Evolutionary conservation across 768 basidiomycete genomes (phyloP), one percentile per base, ranked within the genome.

Genomic region (Panaeolus cyanescens): DNA sequence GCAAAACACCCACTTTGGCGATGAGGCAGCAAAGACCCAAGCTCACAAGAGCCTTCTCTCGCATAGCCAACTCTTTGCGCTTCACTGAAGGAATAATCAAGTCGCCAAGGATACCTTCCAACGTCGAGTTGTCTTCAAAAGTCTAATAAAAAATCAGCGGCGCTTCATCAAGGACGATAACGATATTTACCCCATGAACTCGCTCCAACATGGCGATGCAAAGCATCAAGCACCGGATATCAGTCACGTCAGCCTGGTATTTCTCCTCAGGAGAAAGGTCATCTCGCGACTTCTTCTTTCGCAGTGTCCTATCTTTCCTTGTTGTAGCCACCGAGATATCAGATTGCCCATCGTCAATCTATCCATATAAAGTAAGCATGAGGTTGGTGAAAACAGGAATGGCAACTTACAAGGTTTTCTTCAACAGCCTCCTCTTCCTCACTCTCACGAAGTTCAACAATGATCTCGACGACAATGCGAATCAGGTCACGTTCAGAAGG

Each of bases 71-170:
- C 66, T 96, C 94, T 75, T 96, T 96, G 56, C 93, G 85, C 69
- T 90, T 88, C 42, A 98, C 92, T 4, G 93, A 87, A 2, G 96
- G 96, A 32, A 97, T 85, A 68, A 98, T 93, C 17, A 99, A 79
- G 66, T 98, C 94, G 9, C 83, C 80, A 25, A 96, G 83, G 53
- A 95, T 83, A 62, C 90, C 92, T 70, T 91, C 89, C 17, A 95
- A 73, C 0, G 92, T 93, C 1, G 93, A 87, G 65, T 92, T 92
- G 79, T 72, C 90, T 60, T 93, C 84, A 55, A 95, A 83, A 7
- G 87, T 87, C 76, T 91, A 72, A 66, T 86, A 78, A 77, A 76
- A 59, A 57, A 63, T 55, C 12, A 66, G 58, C 17, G 39, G 30
- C 32, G 40, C 25, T 59, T 17, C 32, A 6, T 50, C 54, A 53